Evolutionary conservation across 352 stramenopile genomes (phyloP).

Genomic region (Phytophthora agathidicida): DNA sequence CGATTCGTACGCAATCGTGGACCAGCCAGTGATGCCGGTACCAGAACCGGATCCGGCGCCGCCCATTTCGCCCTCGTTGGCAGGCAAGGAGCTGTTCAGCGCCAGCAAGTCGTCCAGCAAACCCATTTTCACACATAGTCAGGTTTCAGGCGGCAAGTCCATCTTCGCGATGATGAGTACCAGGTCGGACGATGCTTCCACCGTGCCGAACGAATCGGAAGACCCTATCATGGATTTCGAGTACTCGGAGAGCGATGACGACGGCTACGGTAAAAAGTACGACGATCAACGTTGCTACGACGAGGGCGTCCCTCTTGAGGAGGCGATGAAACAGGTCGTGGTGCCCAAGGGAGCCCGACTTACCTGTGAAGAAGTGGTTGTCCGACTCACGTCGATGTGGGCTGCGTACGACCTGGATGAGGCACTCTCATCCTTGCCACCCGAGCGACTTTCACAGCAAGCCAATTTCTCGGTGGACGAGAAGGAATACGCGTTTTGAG

Average conservation of each 20-base stretch:
- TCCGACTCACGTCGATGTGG: slow-evolving; percentile 84
- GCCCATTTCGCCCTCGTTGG: slow-evolving; percentile 37
- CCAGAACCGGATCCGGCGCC: slow-evolving; percentile 32
- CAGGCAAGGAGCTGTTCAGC: slow-evolving; percentile 38
- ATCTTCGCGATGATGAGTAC: slow-evolving; percentile 44
- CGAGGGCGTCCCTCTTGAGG: slow-evolving; percentile 63
- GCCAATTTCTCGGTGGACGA: slow-evolving; percentile 47
- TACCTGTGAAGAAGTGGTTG: slow-evolving; percentile 80
- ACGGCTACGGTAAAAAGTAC: slow-evolving; percentile 54
- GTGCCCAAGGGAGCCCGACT: slow-evolving; percentile 52
- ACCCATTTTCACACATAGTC: slow-evolving; percentile 45
- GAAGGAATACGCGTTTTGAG: slow-evolving; percentile 50
- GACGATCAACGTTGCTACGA: slow-evolving; percentile 73
- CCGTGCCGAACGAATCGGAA: slow-evolving; percentile 62
- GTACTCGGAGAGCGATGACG: slow-evolving; percentile 47
- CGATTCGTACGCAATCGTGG: slow-evolving; percentile 62
- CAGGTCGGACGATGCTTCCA: slow-evolving; percentile 44
- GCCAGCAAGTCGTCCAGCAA: slow-evolving; percentile 44
- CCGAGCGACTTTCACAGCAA: slow-evolving; percentile 55
- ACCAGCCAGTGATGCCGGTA: slow-evolving; percentile 39
- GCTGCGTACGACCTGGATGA: slow-evolving; percentile 70
- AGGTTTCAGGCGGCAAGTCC: slow-evolving; percentile 35
- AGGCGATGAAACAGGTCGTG: slow-evolving; percentile 84
- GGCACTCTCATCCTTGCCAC: slow-evolving; percentile 51
- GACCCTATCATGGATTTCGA: slow-evolving; percentile 49